phyloP scores from a whole-genome alignment of 2,329 filamentous ascomycete species.

The Helotiales sp. region DNA sequence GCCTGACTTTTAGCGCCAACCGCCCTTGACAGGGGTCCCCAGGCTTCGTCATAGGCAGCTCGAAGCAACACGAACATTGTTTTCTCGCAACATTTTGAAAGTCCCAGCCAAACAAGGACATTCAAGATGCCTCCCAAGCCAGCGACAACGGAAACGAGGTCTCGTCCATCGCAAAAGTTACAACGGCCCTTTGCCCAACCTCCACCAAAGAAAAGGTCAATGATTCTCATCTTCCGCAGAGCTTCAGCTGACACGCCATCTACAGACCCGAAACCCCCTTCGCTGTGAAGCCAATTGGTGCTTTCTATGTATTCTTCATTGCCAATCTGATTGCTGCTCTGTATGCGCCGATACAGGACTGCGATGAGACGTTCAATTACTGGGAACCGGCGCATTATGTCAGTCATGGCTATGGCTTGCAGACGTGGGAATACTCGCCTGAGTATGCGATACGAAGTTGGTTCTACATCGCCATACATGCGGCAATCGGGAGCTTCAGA shows the following conservation, averaged over 20 bases:
- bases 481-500: conserved; percentile 66
- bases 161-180: neutral
- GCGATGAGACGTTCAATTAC: conserved; percentile 98
- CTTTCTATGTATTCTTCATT: conserved; percentile 77
- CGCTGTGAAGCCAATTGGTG: conserved; percentile 68
- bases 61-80: neutral
- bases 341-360: conserved; percentile 92
- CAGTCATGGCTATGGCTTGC: conserved; percentile 85
- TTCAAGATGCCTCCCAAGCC: conserved; percentile 42
- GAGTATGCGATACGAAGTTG: conserved; percentile 94
- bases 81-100: neutral
- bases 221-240: neutral
- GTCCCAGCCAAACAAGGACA: neutral
- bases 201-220: conserved; percentile 27
- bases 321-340: conserved; percentile 75
- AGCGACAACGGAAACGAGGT: neutral
- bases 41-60: neutral
- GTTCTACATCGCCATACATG: conserved; percentile 84
- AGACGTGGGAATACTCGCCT: conserved; percentile 99
- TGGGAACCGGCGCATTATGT: conserved; percentile 98
- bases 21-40: neutral
- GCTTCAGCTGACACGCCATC: conserved; percentile 18
- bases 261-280: conserved; percentile 50
- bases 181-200: conserved; percentile 13
- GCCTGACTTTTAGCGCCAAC: neutral